Conservation (phyloP, 768 basidiomycete species). For the Collybia mongolica region DNA sequence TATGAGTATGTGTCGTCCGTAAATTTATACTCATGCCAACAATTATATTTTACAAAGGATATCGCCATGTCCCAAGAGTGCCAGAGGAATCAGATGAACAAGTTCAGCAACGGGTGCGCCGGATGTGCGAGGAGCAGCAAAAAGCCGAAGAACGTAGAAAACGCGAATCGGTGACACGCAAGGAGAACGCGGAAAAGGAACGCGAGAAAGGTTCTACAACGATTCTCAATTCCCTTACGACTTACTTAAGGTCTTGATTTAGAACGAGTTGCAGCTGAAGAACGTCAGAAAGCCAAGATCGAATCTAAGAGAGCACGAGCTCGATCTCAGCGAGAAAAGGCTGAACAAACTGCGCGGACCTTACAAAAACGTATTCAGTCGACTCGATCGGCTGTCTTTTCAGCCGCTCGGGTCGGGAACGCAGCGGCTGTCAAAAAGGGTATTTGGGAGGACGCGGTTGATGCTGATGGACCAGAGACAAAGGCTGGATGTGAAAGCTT, state of each 20-base stretch:
- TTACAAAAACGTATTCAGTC: slow-evolving; percentile 51
- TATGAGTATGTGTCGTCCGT: background rate
- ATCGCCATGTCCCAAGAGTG: slow-evolving; percentile 18
- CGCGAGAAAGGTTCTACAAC: slow-evolving; percentile 39
- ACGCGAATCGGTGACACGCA: slow-evolving; percentile 47
- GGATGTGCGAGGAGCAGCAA: slow-evolving; percentile 50
- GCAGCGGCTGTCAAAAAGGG: slow-evolving; percentile 56
- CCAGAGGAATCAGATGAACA: slow-evolving; percentile 49
- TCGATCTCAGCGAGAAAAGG: slow-evolving; percentile 44
- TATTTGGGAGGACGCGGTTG: slow-evolving; percentile 68
- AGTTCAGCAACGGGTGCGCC: slow-evolving; percentile 49
- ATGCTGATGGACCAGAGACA: slow-evolving; percentile 71
- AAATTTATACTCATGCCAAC: background rate
- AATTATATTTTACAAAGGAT: slow-evolving; percentile 10
- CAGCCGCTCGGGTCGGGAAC: slow-evolving; percentile 59
- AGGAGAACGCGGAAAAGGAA: slow-evolving; percentile 39
- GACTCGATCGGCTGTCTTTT: slow-evolving; percentile 61
- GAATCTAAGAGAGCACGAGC: slow-evolving; percentile 57
- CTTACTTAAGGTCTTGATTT: slow-evolving; percentile 9
- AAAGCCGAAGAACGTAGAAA: slow-evolving; percentile 53
- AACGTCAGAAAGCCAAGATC: slow-evolving; percentile 54
- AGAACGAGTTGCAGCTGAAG: slow-evolving; percentile 58
- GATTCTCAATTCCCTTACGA: background rate
- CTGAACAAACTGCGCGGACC: slow-evolving; percentile 45
- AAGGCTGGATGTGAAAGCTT: slow-evolving; percentile 54